Evolutionary conservation across 1,139 yeast species (phyloP), one percentile per base, ranked within the genome.

Genomic region (Kurtzmaniella natalensis): DNA sequence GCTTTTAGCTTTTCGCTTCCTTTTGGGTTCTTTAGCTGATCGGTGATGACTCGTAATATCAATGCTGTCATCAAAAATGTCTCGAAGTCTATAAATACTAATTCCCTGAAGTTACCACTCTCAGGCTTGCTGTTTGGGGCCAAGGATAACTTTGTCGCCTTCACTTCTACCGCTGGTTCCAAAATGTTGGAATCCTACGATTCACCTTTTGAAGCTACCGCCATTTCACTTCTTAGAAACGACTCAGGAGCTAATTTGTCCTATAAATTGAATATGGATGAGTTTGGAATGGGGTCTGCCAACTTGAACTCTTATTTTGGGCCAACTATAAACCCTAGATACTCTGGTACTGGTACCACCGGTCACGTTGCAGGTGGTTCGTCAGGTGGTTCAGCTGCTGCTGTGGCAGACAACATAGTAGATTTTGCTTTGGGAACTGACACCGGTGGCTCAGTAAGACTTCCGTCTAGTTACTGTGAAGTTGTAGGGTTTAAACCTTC

Each of bases 341-440:
- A 57, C 43, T 44, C 48, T 3, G 59, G 50, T 19, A 62, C 48
- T 5, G 56, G 55, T 33, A 59, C 50, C 19, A 62, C 48, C 5
- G 56, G 55, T 33, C 58, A 65, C 28, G 65, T 84, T 0, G 68
- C 86, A 1, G 98, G 98, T 2, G 98, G 98, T 0, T 88, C 96
- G 0, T 86, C 96, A 3, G 96, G 97, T 8, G 98, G 98, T 0
- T 76, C 94, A 31, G 97, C 97, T 0, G 95, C 95, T 1, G 84
- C 94, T 0, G 95, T 89, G 2, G 81, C 89, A 2, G 75, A 81
- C 0, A 79, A 63, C 1, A 51, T 78, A 45, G 83, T 79, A 19
- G 85, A 82, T 49, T 79, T 81, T 43, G 45, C 64, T 1, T 57
- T 94, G 28, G 99, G 98, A 0, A 85, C 97, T 0, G 99, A 92